Evolutionary conservation across 2,329 filamentous ascomycete genomes (phyloP), one percentile per base, ranked within the genome.

Genomic region (Penicillium crustosum): DNA sequence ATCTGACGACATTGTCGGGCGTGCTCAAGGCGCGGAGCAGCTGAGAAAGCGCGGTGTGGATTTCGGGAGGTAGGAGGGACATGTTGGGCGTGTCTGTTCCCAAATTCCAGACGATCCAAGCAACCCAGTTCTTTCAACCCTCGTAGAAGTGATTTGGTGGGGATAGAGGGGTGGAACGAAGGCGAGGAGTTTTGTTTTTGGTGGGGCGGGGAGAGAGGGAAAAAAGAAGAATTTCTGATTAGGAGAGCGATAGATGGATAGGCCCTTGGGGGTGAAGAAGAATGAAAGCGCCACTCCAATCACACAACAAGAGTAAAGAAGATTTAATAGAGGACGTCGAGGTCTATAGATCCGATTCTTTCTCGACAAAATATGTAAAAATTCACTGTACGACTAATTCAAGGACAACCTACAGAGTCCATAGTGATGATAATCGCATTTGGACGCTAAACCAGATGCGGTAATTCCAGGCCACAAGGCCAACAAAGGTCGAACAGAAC

Each of bases 1-100:
- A 86, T 73, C 94, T 89, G 68, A 91, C 83, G 58, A 82, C 82
- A 79, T 99, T 99, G 79, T 99, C 93, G 68, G 91, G 80, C 48
- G 91, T 93, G 79, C 94, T 90, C 64, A 99, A 86, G 67, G 89
- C 93, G 79, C 90, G 87, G 73, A 99, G 83, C 66, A 99, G 86
- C 83, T 93, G 89, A 64, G 84, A 83, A 70, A 99, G 87, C 79
- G 93, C 91, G 68, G 86, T 83, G 75, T 94, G 90, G 71, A 94
- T 84, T 72, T 97, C 91, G 66, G 89, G 81, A 64, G 92, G 88
- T 44, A 97, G 86, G 67, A 96, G 79, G 75, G 93, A 96, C 91
- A 96, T 94, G 62, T 68, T 78, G 67, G 62, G 61, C 64, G 62
- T 61, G 60, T 66, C 63, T 67, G 62, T 66, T 64, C 61, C 68